Evolutionary conservation across 805 yeast species (phyloP).

Genomic region (Myxozyma vanderwaltii): DNA sequence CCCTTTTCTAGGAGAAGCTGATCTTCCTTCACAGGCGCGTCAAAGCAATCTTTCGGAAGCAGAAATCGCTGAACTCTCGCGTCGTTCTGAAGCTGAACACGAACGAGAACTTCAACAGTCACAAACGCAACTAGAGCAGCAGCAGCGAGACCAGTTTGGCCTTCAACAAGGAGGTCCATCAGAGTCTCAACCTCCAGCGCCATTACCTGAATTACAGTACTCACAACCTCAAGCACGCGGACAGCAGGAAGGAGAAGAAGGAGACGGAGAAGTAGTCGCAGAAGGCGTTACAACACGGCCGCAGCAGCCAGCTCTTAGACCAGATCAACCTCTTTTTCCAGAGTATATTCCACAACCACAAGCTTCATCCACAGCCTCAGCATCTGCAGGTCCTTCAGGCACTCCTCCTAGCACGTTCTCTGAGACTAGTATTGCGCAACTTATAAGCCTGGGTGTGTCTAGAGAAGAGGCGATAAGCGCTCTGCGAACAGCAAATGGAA

Average conservation of each 20-base stretch:
- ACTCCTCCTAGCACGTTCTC: slow-evolving; percentile 31
- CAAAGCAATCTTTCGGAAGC: slow-evolving; percentile 23
- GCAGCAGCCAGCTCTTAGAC: background rate
- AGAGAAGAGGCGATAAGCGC: slow-evolving; percentile 66
- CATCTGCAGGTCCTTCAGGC: background rate
- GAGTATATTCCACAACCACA: slow-evolving; percentile 17
- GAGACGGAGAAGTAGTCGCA: background rate
- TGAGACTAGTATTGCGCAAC: slow-evolving; percentile 49
- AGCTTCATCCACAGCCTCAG: background rate
- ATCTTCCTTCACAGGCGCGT: slow-evolving; percentile 53
- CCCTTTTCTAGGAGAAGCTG: slow-evolving; percentile 70
- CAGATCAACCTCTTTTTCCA: slow-evolving; percentile 14
- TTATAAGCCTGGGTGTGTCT: slow-evolving; percentile 72
- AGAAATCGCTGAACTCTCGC: slow-evolving; percentile 11
- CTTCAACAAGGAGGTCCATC: background rate
- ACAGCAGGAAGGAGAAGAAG: too few relatives aligned
- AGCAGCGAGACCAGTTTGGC: background rate
- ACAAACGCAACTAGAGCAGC: slow-evolving; percentile 10
- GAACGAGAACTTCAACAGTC: background rate
- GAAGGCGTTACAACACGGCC: background rate
- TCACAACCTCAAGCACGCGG: background rate
- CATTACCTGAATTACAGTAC: background rate
- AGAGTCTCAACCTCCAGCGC: background rate
- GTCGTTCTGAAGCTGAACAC: background rate
- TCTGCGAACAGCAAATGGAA: slow-evolving; percentile 66